Percentiles rank a stretch among this genome's conserved stretches.
Evolutionary conservation across 2,329 filamentous ascomycete species (phyloP).

Genomic region (Beauveria sp.): DNA sequence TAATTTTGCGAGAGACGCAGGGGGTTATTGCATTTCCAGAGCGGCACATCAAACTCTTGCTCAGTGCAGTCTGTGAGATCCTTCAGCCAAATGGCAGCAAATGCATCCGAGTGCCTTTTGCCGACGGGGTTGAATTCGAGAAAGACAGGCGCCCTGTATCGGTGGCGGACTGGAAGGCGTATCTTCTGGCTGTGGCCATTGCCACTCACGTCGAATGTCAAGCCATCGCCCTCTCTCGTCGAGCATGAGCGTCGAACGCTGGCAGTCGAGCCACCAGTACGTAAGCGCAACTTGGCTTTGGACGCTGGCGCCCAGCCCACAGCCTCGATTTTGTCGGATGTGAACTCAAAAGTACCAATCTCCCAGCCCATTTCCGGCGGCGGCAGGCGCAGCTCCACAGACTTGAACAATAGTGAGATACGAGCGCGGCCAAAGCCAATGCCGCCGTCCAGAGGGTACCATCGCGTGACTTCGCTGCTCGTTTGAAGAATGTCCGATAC

Average conservation of each 20-base stretch:
- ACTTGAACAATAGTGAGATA: conserved; percentile 84
- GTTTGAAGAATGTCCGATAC: conserved; percentile 82
- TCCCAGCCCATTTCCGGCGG: conserved; percentile 86
- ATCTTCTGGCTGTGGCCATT: conserved; percentile 37
- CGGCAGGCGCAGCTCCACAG: conserved; percentile 79
- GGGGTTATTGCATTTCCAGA: conserved; percentile 75
- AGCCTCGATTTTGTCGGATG: conserved; percentile 61
- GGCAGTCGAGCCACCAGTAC: conserved; percentile 78
- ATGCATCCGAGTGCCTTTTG: conserved; percentile 64
- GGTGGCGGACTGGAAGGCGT: conserved; percentile 79
- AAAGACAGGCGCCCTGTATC: conserved; percentile 83
- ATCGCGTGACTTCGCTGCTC: conserved; percentile 76
- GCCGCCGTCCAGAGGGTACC: conserved; percentile 95
- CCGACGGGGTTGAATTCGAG: conserved; percentile 72
- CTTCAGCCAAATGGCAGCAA: conserved; percentile 78
- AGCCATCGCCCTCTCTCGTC: conserved; percentile 47
- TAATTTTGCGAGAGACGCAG: conserved; percentile 83
- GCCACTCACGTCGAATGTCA: conserved; percentile 43
- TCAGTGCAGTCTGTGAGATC: conserved; percentile 76
- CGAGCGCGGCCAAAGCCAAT: conserved; percentile 86
- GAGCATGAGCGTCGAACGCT: conserved; percentile 59
- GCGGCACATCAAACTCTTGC: conserved; percentile 73
- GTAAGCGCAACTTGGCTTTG: conserved; percentile 69
- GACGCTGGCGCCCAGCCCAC: conserved; percentile 52
- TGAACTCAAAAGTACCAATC: conserved; percentile 88